phyloP scores from a whole-genome alignment of 2,329 filamentous ascomycete genomes.

The Neonectria ditissima region DNA sequence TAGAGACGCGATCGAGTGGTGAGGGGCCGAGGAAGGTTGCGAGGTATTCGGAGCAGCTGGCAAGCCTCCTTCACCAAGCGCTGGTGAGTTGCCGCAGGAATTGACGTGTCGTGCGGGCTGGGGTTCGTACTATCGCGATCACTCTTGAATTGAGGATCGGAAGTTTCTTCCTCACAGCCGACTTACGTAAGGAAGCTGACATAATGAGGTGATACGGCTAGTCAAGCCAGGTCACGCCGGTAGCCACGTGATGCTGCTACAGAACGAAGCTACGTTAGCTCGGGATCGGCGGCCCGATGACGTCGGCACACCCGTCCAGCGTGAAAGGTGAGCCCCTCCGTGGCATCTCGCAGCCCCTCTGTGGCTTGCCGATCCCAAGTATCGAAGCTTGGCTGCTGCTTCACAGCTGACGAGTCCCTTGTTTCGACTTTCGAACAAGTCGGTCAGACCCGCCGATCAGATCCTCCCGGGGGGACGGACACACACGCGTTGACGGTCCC shows the following conservation, averaged over 20 bases:
- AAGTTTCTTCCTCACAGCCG: constrained; percentile 42
- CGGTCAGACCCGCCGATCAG: constrained; percentile 33
- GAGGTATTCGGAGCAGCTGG: constrained; percentile 15
- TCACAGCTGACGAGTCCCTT: constrained; percentile 41
- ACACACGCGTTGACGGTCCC: background rate
- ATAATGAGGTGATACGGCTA: constrained; percentile 6
- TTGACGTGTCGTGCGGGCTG: constrained; percentile 39
- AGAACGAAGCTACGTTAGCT: constrained; percentile 2
- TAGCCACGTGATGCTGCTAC: constrained; percentile 31
- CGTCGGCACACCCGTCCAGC: constrained; percentile 27
- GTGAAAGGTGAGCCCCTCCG: constrained; percentile 19
- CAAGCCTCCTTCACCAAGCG: constrained; percentile 32
- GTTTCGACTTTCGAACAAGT: constrained; percentile 44
- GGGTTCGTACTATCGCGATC: constrained; percentile 29
- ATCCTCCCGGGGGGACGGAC: constrained; percentile 28
- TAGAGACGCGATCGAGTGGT: background rate
- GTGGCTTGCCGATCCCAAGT: constrained; percentile 33
- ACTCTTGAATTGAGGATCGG: constrained; percentile 37
- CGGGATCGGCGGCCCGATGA: constrained; percentile 35
- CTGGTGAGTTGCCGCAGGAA: constrained; percentile 40
- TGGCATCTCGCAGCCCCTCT: constrained; percentile 33
- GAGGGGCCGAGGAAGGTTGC: background rate
- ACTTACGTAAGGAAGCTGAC: constrained; percentile 31
- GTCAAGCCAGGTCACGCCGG: fast-evolving
- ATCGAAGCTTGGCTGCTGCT: constrained; percentile 9